Evolutionary conservation across 2,329 filamentous ascomycete genomes (phyloP), one percentile per base, ranked within the genome.

Genomic region (Rutstroemia sydowiana): DNA sequence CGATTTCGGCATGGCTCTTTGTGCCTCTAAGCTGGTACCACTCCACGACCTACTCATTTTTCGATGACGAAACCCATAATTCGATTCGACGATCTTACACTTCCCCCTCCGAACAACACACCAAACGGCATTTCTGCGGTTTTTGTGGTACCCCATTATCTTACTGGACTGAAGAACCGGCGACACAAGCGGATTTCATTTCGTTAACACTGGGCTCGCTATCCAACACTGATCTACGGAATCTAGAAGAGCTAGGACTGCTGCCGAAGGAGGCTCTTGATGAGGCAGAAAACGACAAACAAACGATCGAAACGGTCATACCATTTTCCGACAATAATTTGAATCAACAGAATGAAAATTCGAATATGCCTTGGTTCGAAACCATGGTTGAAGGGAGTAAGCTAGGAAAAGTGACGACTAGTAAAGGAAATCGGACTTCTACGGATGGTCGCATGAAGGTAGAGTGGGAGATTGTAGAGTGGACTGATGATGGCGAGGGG

Each of bases 61-160:
- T 85, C 66, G 78, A 85, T 2, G 88, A 95, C 69, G 91, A 95
- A 71, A 81, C 82, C 14, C 78, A 81, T 66, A 61, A 73, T 49
- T 73, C 74, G 47, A 90, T 90, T 65, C 81, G 80, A 51, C 79
- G 84, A 37, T 75, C 77, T 44, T 90, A 87, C 67, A 80, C 79
- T 9, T 77, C 83, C 20, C 74, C 73, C 2, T 70, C 74, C 59
- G 77, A 78, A 48, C 74, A 76, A 47, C 54, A 45, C 52, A 74
- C 79, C 1, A 82, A 85, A 65, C 82, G 88, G 45, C 80, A 89
- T 59, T 96, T 96, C 69, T 96, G 91, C 70, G 91, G 91, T 21
- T 95, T 87, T 71, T 95, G 91, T 67, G 91, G 91, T 48, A 95
- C 90, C 0, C 86, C 87, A 11, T 73, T 96, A 49, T 85, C 85